These are phyloP conservation scores for Nepenthes mirabilis DNA, from an alignment of 148 eudicot genomes.

Conservation along the genomic window DNA sequence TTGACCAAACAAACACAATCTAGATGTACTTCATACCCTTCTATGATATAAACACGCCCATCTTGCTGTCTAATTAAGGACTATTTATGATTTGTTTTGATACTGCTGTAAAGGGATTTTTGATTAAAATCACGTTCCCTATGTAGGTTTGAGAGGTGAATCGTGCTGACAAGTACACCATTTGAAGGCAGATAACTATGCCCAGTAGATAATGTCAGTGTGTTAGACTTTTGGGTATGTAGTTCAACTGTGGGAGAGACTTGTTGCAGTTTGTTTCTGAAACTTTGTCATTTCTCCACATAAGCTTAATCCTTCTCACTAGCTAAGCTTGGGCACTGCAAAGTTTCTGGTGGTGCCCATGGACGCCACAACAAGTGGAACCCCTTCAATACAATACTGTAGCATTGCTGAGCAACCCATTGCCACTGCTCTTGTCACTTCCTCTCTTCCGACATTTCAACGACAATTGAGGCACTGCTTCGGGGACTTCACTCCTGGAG, in stretches of 20 bases:
- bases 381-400: constrained; percentile 51
- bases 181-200: background rate
- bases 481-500: constrained; percentile 71
- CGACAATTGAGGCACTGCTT: constrained; percentile 71
- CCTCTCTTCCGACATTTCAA: constrained; percentile 36
- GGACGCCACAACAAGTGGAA: constrained; percentile 77
- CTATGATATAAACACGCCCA: too few relatives aligned
- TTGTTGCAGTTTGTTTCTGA: background rate
- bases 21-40: too few relatives aligned
- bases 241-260: background rate
- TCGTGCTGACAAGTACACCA: background rate
- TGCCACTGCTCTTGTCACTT: constrained; percentile 26
- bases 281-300: background rate
- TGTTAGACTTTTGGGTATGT: background rate
- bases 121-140: too few relatives aligned
- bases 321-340: constrained; percentile 49
- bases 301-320: background rate
- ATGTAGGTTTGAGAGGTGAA: background rate
- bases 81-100: too few relatives aligned
- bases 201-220: background rate
- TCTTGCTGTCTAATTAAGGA: too few relatives aligned
- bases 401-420: constrained; percentile 73
- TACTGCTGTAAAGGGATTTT: too few relatives aligned
- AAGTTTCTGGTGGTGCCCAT: constrained; percentile 50
- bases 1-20: too few relatives aligned